Evolutionary conservation across 768 basidiomycete genomes (phyloP), one percentile per base, ranked within the genome.

Genomic region (Omphalotus guepiniiformis): DNA sequence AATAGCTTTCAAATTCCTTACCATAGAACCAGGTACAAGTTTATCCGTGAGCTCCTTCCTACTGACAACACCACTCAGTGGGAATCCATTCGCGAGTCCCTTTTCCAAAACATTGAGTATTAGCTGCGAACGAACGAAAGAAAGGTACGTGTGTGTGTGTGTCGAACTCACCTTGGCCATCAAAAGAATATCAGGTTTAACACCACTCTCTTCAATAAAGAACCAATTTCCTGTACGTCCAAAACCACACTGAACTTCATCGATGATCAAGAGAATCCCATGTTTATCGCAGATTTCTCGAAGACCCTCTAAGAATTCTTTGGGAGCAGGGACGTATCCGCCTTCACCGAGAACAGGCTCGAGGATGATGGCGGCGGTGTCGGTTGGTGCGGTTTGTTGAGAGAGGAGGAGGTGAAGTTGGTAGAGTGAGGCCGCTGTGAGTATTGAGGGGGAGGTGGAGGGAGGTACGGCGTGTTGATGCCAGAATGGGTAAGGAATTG

Each of bases 291-390:
- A 97, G n/a, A 93, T 73, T 42, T 74, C 72, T 51, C 93, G 74
- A 37, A 98, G 66, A 18, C 90, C 91, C 38, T 78, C 74, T 50
- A 98, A 64, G 71, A 88, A 98, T 18, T 79, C 78, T 1, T 79
- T 59, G 0, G 93, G 90, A 0, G 93, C 90, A 23, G 90, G 83
- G 13, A 96, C 88, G 64, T 98, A 97, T 1, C 95, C 95, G 28
- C 95, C 95, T 65, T 97, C 95, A 21, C 93, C 94, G 25, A 97
- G 74, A 1, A 97, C 85, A 34, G 95, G 89, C 72, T 98, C 95
- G 34, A 98, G 67, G 53, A 98, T 67, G 58, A 97, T 85, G n/a
- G 93, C 93, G 2, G 94, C 92, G 1, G 93, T 94, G 62, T 97
- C 94, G 4, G 67, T 64, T 0, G 93, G 88, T 1, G 84, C 74